Conservation (phyloP, 768 basidiomycete genomes). For the Suillus lakei region DNA sequence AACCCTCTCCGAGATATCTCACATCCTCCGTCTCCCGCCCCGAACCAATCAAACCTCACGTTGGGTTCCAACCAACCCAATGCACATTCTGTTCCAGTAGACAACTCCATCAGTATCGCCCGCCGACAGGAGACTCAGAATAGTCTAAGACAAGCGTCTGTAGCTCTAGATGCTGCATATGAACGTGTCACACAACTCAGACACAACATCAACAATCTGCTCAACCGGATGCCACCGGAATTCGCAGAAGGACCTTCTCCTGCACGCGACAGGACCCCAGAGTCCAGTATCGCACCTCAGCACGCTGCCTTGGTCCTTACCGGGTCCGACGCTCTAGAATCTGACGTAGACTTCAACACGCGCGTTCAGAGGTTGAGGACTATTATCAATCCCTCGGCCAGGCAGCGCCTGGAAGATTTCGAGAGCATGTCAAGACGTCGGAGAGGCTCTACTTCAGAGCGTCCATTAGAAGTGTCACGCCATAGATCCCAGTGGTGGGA, state of each 20-base stretch:
- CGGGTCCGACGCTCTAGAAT: constrained; percentile 20
- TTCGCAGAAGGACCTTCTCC: constrained; percentile 15
- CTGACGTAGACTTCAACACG: constrained; percentile 30
- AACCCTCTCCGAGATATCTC: constrained; percentile 4
- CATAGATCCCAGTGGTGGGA: constrained; percentile 21
- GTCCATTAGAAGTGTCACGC: background rate
- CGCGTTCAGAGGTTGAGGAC: constrained; percentile 35
- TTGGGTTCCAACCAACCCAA: background rate
- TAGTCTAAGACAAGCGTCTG: constrained; percentile 53
- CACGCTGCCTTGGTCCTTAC: constrained; percentile 38
- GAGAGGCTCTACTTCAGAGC: constrained; percentile 8
- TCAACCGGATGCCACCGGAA: constrained; percentile 44
- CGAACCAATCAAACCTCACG: constrained; percentile 6
- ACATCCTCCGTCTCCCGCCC: constrained; percentile 4
- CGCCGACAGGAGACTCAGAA: constrained; percentile 34
- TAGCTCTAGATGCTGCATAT: constrained; percentile 59
- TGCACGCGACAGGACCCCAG: constrained; percentile 18
- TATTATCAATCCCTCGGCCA: constrained; percentile 32
- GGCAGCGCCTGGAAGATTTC: constrained; percentile 39
- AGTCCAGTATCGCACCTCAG: constrained; percentile 31
- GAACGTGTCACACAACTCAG: constrained; percentile 59
- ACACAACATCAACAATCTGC: constrained; percentile 50
- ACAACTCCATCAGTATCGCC: background rate
- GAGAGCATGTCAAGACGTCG: constrained; percentile 25
- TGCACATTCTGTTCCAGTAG: background rate